Conservation (phyloP, 768 basidiomycete genomes). For the Royoungia palumana region DNA sequence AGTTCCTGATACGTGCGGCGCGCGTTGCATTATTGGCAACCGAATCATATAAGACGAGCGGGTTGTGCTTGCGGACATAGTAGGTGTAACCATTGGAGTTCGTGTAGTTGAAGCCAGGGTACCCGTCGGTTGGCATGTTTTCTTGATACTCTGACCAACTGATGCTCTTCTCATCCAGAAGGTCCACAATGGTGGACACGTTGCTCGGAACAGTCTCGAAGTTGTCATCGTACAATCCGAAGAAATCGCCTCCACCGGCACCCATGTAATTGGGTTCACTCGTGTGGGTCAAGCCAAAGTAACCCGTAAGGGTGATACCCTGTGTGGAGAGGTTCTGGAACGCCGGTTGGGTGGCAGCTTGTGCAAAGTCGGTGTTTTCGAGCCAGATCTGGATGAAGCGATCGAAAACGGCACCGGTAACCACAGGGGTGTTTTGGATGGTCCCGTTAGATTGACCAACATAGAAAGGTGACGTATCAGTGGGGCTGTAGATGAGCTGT, state of each 20-base stretch:
- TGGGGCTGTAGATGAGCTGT: conserved; percentile 10
- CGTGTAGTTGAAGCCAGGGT: conserved; percentile 36
- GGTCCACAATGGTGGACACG: conserved; percentile 56
- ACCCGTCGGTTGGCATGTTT: conserved; percentile 50
- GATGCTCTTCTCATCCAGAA: conserved; percentile 53
- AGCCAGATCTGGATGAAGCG: conserved; percentile 53
- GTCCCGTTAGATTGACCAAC: conserved; percentile 41
- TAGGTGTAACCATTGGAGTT: conserved; percentile 38
- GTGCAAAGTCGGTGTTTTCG: conserved; percentile 53
- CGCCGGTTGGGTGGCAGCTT: conserved; percentile 23
- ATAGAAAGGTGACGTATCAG: conserved; percentile 35
- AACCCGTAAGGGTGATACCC: conserved; percentile 47
- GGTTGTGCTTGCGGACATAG: conserved; percentile 56
- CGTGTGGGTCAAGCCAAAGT: conserved; percentile 50
- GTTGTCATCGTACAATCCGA: conserved; percentile 45
- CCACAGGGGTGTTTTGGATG: conserved; percentile 33
- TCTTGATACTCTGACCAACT: conserved; percentile 63
- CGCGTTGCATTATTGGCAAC: conserved; percentile 43
- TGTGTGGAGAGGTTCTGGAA: conserved; percentile 42
- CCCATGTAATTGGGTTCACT: conserved; percentile 60
- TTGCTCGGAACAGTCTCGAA: conserved; percentile 36
- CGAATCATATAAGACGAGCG: conserved; percentile 48
- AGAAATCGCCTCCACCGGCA: conserved; percentile 50
- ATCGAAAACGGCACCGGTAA: conserved; percentile 42
- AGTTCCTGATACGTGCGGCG: conserved; percentile 47